These are phyloP conservation scores for Hirschioporus abietinus DNA, from an alignment of 768 basidiomycete genomes.

Conservation along the genomic window DNA sequence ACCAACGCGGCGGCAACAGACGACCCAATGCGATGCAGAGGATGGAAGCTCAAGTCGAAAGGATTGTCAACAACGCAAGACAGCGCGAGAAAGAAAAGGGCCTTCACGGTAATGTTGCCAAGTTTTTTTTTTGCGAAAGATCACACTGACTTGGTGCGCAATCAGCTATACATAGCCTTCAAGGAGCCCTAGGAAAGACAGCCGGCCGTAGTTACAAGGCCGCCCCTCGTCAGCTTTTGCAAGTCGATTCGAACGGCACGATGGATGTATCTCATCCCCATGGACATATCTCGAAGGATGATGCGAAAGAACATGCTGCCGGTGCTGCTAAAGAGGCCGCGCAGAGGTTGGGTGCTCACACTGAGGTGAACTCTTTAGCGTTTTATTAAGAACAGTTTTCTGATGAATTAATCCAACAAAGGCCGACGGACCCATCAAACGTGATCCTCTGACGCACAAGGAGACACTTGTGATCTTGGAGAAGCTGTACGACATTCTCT, in stretches of 20 bases:
- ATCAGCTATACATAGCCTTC: conserved; percentile 66
- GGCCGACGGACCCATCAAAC: conserved; percentile 58
- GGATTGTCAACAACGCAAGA: conserved; percentile 89
- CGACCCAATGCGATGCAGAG: conserved; percentile 85
- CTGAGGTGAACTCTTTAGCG: conserved; percentile 36
- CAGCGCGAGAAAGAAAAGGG: conserved; percentile 83
- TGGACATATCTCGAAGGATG: conserved; percentile 49
- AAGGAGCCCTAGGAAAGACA: conserved; percentile 93
- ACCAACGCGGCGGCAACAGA: conserved; percentile 60
- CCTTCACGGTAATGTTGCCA: conserved; percentile 45
- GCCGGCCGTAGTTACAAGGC: conserved; percentile 92
- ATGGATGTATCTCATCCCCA: conserved; percentile 37
- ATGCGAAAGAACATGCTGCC: conserved; percentile 33
- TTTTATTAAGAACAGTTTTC: conserved; percentile 4
- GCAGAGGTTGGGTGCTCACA: conserved; percentile 25
- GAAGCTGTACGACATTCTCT: conserved; percentile 74
- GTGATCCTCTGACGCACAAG: conserved; percentile 73
- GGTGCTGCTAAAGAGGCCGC: conserved; percentile 70
- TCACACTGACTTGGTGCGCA: conserved; percentile 6
- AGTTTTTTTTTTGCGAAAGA: neutral
- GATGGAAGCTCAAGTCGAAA: conserved; percentile 93
- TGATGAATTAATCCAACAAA: conserved; percentile 20
- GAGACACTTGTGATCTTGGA: conserved; percentile 79
- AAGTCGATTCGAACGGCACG: conserved; percentile 61
- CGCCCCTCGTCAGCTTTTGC: conserved; percentile 92